A percentile compares a stretch with the other conserved stretches of the same genome.
Conservation (phyloP, 495 filamentous ascomycete species). For the Trichoderma virens region DNA sequence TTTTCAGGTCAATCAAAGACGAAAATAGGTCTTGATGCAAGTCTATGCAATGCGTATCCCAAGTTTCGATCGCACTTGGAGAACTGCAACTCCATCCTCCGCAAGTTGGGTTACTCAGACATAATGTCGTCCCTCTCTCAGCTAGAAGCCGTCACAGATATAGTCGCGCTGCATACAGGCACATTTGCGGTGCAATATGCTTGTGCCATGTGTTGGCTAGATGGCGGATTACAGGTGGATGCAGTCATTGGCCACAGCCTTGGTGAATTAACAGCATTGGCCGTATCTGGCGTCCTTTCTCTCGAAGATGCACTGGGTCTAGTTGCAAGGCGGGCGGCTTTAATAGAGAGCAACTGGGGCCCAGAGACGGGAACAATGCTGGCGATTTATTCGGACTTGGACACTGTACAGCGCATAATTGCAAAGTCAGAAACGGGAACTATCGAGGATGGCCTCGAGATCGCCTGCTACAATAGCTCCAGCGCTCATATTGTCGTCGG, state of each 20-base stretch:
- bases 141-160: constrained; percentile 28
- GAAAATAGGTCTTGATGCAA: not conserved
- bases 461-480: constrained; percentile 36
- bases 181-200: constrained; percentile 44
- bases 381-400: constrained; percentile 16
- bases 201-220: constrained; percentile 40
- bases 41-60: not conserved
- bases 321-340: constrained; percentile 32
- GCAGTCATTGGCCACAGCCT: constrained; percentile 1
- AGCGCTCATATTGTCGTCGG: constrained; percentile 28
- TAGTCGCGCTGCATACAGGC: constrained; percentile 37
- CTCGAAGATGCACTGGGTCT: constrained; percentile 27
- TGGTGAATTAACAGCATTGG: constrained; percentile 1
- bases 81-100: constrained; percentile 23
- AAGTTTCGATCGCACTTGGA: constrained; percentile 31
- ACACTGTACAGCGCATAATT: constrained; percentile 6
- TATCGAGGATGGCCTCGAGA: constrained; percentile 17
- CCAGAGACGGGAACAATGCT: constrained; percentile 44
- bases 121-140: constrained; percentile 46
- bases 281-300: constrained; percentile 19
- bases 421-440: constrained; percentile 3
- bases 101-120: constrained; percentile 22
- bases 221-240: constrained; percentile 23
- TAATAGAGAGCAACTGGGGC: constrained; percentile 42
- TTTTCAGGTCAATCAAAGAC: constrained; percentile 7